Evolutionary conservation across 192 early-diverging fungal species (phyloP).

Genomic region (Jimgerdemannia lactiflua): DNA sequence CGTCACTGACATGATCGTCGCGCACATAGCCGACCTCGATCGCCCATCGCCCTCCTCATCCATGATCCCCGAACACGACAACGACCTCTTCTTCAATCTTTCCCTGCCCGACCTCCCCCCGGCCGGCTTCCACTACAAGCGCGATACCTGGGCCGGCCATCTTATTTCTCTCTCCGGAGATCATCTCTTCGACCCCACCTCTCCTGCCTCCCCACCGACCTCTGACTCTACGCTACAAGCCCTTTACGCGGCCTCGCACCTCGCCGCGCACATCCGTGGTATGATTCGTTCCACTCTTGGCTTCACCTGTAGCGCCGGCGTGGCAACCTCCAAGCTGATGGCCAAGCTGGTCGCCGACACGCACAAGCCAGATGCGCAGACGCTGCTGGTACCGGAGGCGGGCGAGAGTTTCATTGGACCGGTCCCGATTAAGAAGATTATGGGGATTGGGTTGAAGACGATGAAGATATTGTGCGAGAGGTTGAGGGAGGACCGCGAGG

Average conservation of each 20-base stretch:
- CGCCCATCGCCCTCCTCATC: background rate
- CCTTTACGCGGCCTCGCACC: conserved; percentile 18
- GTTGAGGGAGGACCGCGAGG: background rate
- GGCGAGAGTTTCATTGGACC: background rate
- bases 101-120: background rate
- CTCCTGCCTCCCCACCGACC: background rate
- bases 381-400: conserved; percentile 10
- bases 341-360: conserved; percentile 33
- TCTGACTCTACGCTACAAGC: background rate
- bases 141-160: conserved; percentile 10
- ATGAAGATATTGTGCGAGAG: background rate
- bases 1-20: conserved; percentile 24
- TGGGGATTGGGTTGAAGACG: conserved; percentile 13
- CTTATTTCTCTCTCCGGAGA: conserved; percentile 7
- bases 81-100: background rate
- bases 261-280: conserved; percentile 18
- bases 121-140: conserved; percentile 1
- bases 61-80: background rate
- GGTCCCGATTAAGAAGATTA: conserved; percentile 6
- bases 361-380: conserved; percentile 34
- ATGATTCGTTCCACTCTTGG: conserved; percentile 9
- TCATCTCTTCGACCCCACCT: background rate
- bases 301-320: conserved; percentile 34
- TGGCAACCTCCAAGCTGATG: conserved; percentile 29
- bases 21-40: conserved; percentile 12